A percentile compares a stretch with the other conserved stretches of the same genome.
Evolutionary conservation across 805 yeast genomes (phyloP).

Genomic region (Saccharomyces eubayanus): DNA sequence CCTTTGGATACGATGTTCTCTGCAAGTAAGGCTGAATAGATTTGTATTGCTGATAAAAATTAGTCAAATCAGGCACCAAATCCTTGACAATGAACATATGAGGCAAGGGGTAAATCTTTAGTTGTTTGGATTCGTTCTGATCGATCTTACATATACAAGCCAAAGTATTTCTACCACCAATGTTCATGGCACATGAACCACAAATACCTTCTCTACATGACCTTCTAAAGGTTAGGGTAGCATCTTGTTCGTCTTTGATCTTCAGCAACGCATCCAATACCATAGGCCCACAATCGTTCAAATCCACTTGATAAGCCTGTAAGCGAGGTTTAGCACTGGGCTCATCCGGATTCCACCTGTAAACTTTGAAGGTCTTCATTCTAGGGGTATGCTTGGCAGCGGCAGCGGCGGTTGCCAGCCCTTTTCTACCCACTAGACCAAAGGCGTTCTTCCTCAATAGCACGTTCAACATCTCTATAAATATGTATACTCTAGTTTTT

Average conservation of each 20-base stretch:
- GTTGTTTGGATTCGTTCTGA: constrained; percentile 59
- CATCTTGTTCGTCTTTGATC: constrained; percentile 93
- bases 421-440: constrained; percentile 13
- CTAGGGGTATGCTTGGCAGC: constrained; percentile 40
- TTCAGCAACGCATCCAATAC: constrained; percentile 88
- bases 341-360: constrained; percentile 97
- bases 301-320: constrained; percentile 75
- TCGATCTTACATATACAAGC: constrained; percentile 96
- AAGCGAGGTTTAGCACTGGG: constrained; percentile 87
- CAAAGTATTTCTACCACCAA: constrained; percentile 92
- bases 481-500: not conserved
- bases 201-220: constrained; percentile 99
- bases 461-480: not conserved
- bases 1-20: constrained; percentile 65
- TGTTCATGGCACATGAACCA: constrained; percentile 99
- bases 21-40: constrained; percentile 95
- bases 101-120: constrained; percentile 92
- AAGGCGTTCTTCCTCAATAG: not conserved
- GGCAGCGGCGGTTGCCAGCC: constrained; percentile 39
- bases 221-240: constrained; percentile 92
- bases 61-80: constrained; percentile 94
- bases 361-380: constrained; percentile 79
- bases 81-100: constrained; percentile 97
- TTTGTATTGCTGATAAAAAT: constrained; percentile 96
- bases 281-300: constrained; percentile 96